Evolutionary conservation across 75 land plant species (phyloP), one percentile per base, ranked within the genome.

Genomic region (Cunninghamia lanceolata): DNA sequence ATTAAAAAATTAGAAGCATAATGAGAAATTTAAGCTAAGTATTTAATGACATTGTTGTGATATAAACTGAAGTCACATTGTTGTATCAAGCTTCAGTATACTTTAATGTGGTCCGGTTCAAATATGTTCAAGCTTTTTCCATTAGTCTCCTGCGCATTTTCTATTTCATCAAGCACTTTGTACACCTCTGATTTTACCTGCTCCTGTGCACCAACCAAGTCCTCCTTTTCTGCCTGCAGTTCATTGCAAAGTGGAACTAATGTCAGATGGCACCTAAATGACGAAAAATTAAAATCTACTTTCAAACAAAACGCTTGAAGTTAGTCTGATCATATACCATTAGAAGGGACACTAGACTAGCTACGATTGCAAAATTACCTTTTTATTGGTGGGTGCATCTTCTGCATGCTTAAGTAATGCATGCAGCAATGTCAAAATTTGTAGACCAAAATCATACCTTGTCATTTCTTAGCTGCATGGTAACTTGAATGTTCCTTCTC

Each of bases 381-480:
- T 97, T 63, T 97, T 95, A 70, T 84, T 95, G 84, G 94, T 95
- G 82, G 99, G 96, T n/a, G 98, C 94, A 93, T 96, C 99, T 88
- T 95, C 99, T 46, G 99, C 99, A 87, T 93, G 97, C 91, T 97
- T 97, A 10, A 96, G 96, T 83, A 97, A 85, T 0, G 98, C 14
- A 81, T 43, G 45, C 15, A 43, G 30, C 19, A 43, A 81, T 43
- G 34, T 30, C 86, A n/a, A n/a, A n/a, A n/a, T n/a, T n/a, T n/a
- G n/a, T n/a, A n/a, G n/a, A n/a, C n/a, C n/a, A n/a, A n/a, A n/a
- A n/a, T n/a, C n/a, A n/a, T n/a, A n/a, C n/a, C n/a, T n/a, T n/a
- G n/a, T n/a, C n/a, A n/a, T n/a, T n/a, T n/a, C n/a, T n/a, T n/a
- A n/a, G n/a, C n/a, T n/a, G n/a, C n/a, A n/a, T n/a, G n/a, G n/a